Conservation (phyloP, 1,139 yeast species). For the Yamadazyma dushanensis region DNA sequence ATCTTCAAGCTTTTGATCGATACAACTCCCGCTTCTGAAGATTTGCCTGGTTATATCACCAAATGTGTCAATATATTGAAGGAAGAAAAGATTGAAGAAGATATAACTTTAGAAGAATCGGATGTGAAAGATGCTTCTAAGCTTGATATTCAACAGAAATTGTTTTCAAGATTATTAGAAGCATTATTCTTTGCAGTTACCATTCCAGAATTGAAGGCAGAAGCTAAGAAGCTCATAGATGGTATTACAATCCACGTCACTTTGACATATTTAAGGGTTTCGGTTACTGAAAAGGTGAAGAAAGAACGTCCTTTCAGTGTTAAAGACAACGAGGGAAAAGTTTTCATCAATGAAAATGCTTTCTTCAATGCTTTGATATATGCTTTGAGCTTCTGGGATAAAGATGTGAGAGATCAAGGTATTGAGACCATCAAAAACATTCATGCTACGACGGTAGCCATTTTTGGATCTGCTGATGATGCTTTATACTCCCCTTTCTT, state of each 20-base stretch:
- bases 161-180: slow-evolving; percentile 62
- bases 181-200: slow-evolving; percentile 75
- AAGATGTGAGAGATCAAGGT: slow-evolving; percentile 71
- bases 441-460: slow-evolving; percentile 57
- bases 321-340: slow-evolving; percentile 76
- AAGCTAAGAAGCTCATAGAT: slow-evolving; percentile 61
- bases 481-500: slow-evolving; percentile 74
- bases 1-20: slow-evolving; percentile 72
- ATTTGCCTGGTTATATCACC: slow-evolving; percentile 46
- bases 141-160: slow-evolving; percentile 59
- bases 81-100: slow-evolving; percentile 40
- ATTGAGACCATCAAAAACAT: slow-evolving; percentile 63
- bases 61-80: slow-evolving; percentile 50
- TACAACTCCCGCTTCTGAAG: slow-evolving; percentile 59
- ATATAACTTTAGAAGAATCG: slow-evolving; percentile 40
- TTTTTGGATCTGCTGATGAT: slow-evolving; percentile 68
- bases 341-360: slow-evolving; percentile 67
- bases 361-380: slow-evolving; percentile 73
- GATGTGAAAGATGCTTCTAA: slow-evolving; percentile 49
- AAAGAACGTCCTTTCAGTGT: slow-evolving; percentile 72
- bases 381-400: slow-evolving; percentile 78
- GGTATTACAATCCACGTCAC: slow-evolving; percentile 80
- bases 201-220: slow-evolving; percentile 69
- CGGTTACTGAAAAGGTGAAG: slow-evolving; percentile 69
- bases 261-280: slow-evolving; percentile 71